These are phyloP conservation scores for Chlamydomonas urium DNA, from an alignment of 139 green algal species.

Conservation along the genomic window DNA sequence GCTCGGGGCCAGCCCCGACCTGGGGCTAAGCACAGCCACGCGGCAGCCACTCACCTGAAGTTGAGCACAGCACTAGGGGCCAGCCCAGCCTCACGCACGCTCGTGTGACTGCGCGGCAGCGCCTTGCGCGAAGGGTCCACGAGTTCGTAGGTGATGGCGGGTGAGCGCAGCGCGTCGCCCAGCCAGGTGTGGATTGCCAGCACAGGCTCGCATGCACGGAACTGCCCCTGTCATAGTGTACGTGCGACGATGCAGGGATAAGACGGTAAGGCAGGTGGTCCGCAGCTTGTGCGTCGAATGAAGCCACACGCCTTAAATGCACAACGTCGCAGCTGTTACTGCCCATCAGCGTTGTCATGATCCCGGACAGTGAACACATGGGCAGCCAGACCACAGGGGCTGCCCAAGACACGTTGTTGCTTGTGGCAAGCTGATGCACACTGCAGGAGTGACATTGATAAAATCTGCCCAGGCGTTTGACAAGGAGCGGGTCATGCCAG, in stretches of 20 bases:
- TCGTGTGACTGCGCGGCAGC: conserved; percentile 25
- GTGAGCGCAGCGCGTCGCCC: conserved; percentile 46
- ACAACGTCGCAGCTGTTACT: no score
- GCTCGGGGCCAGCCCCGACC: no score
- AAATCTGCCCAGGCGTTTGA: no score
- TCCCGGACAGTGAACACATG: conserved; percentile 5
- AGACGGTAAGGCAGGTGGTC: no score
- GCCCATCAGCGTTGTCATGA: not conserved
- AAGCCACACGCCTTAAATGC: not conserved
- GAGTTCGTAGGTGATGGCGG: conserved; percentile 57
- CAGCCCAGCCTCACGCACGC: no score
- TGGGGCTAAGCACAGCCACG: no score
- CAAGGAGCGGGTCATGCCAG: no score
- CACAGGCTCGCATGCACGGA: conserved; percentile 53
- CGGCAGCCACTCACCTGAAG: no score
- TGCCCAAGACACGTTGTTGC: not conserved
- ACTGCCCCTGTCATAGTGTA: conserved; percentile 51
- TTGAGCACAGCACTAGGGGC: no score
- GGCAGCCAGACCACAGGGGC: not conserved
- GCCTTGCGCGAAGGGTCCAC: conserved; percentile 45
- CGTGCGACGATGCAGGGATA: no score
- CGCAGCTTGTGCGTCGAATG: not conserved
- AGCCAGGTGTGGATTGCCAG: conserved; percentile 64
- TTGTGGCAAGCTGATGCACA: no score
- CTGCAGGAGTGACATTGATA: no score